Conservation (phyloP, 805 yeast genomes). For the Sugiyamaella floridensis region DNA sequence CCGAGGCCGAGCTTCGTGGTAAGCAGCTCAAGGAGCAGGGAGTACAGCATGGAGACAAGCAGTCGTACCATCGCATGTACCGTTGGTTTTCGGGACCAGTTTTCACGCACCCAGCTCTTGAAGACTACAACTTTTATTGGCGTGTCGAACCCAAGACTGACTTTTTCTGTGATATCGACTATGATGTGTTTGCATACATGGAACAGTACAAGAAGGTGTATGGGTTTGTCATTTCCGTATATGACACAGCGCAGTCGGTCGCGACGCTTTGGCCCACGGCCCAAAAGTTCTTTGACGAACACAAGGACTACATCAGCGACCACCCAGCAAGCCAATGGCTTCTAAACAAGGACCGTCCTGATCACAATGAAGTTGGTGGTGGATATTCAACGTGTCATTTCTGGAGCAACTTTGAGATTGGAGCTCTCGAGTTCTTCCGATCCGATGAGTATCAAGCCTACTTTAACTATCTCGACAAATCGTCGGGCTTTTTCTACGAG, state of each 20-base stretch:
- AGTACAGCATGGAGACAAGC: conserved; percentile 55
- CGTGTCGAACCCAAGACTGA: conserved; percentile 69
- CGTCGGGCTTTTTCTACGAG: conserved; percentile 83
- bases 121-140: conserved; percentile 68
- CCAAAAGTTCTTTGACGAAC: conserved; percentile 45
- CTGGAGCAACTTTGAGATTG: conserved; percentile 87
- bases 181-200: conserved; percentile 30
- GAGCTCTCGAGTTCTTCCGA: conserved; percentile 73
- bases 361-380: conserved; percentile 29
- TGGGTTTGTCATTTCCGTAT: conserved; percentile 65
- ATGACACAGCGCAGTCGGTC: conserved; percentile 63
- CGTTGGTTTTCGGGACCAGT: conserved; percentile 67
- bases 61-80: conserved; percentile 78
- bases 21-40: conserved; percentile 37
- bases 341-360: conserved; percentile 48
- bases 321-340: conserved; percentile 49
- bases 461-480: conserved; percentile 54
- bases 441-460: conserved; percentile 58
- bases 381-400: conserved; percentile 70
- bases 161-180: conserved; percentile 62
- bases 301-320: conserved; percentile 52
- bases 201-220: conserved; percentile 58
- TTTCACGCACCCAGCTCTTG: conserved; percentile 56
- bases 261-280: conserved; percentile 64
- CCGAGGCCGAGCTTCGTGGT: conserved; percentile 37